Evolutionary conservation across 352 stramenopile genomes (phyloP), one percentile per base, ranked within the genome.

Genomic region (Thalassiosira ordinaria): DNA sequence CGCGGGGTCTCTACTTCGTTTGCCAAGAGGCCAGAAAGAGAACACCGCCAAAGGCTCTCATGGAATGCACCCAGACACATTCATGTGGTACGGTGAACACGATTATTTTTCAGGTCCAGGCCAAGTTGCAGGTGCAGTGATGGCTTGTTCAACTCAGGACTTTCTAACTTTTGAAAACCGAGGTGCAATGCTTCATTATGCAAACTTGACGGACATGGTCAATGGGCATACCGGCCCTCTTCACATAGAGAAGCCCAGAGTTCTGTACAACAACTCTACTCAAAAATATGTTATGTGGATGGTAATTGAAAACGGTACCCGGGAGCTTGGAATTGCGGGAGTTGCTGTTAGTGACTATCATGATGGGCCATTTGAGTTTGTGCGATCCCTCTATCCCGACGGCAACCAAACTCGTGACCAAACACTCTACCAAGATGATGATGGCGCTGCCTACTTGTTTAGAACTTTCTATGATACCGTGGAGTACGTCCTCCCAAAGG

Each of bases 241-340:
- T 26, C 62, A 92, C 7, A 89, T 91, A 8, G 94, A 97, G 62
- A 92, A 95, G 0, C 96, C 96, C 0, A 98, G 98, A 62, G 95
- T 98, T 11, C 62, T 98, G 8, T 98, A 95, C 69, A 98, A 98
- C 79, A 86, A 90, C 20, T 75, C 80, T 1, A 96, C 90, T 5
- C 71, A 88, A 35, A 88, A 95, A 33, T 98, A 97, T 76, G 96
- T 99, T 1, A 98, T 99, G 96, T 99, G 97, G 97, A 96, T 98
- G 89, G 93, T 96, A 49, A 92, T 98, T 13, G 96, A 98, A 78
- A 96, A 97, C 73, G 75, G 59, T 6, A 90, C 78, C 13, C 95
- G 95, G 64, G 91, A 92, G 0, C 93, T 98, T 78, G 96, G 95
- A 24, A 87, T 98, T 52, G 95, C 88, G 2, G 96, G 93, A 9